phyloP scores from a whole-genome alignment of 495 filamentous ascomycete species.

The Melanomma pulvis-pyrius region DNA sequence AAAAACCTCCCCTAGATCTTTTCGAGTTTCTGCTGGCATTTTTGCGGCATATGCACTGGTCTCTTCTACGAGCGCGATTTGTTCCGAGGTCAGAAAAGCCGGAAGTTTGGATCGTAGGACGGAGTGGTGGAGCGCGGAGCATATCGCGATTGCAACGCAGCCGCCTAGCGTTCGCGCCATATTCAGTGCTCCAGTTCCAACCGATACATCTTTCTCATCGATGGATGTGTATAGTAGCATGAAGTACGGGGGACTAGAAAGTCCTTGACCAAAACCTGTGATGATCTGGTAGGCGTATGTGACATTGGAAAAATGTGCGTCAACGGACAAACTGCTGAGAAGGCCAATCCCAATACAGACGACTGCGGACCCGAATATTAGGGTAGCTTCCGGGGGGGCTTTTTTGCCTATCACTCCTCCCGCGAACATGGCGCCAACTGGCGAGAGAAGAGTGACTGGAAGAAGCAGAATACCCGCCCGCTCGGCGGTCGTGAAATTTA shows the following conservation, averaged over 20 bases:
- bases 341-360: slow-evolving; percentile 29
- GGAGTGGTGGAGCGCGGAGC: slow-evolving; percentile 33
- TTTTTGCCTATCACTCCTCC: slow-evolving; percentile 17
- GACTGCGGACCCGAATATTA: slow-evolving; percentile 16
- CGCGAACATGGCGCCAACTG: slow-evolving; percentile 25
- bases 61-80: slow-evolving; percentile 20
- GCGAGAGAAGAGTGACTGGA: slow-evolving; percentile 24
- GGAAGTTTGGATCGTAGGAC: slow-evolving; percentile 14
- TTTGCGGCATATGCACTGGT: neutral
- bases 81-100: slow-evolving; percentile 15
- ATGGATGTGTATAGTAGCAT: slow-evolving; percentile 17
- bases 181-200: slow-evolving; percentile 35
- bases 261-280: slow-evolving; percentile 29
- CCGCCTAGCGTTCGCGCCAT: slow-evolving; percentile 39
- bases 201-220: slow-evolving; percentile 24
- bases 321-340: slow-evolving; percentile 21
- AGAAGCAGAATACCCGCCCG: slow-evolving; percentile 33
- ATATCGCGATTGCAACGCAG: slow-evolving; percentile 35
- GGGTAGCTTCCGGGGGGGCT: slow-evolving; percentile 15
- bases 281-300: slow-evolving; percentile 35
- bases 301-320: neutral
- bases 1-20: slow-evolving; percentile 18
- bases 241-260: slow-evolving; percentile 25
- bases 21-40: slow-evolving; percentile 7
- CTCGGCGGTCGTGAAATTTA: slow-evolving; percentile 30